These are phyloP conservation scores for Xylaria arbuscula DNA, from an alignment of 2,329 filamentous ascomycete genomes.

Conservation along the genomic window DNA sequence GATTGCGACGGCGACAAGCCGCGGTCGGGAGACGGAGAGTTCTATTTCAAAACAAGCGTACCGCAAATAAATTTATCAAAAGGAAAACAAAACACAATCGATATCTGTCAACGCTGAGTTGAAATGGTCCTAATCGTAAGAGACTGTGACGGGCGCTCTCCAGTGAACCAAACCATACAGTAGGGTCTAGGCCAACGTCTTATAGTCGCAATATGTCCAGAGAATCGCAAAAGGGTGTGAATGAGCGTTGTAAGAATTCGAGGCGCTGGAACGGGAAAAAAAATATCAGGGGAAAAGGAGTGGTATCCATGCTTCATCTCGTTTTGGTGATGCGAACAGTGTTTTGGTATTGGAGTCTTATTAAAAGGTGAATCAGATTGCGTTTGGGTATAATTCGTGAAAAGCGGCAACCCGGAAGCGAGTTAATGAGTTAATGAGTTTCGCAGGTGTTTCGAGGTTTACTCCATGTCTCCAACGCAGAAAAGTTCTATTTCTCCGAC, in stretches of 20 bases:
- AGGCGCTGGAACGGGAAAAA: constrained; percentile 1
- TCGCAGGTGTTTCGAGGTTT: constrained; percentile 19
- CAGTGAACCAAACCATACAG: constrained; percentile 24
- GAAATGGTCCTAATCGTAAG: constrained; percentile 25
- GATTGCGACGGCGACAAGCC: neutral
- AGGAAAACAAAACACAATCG: neutral
- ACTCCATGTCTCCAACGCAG: constrained; percentile 68
- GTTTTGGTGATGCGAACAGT: constrained; percentile 25
- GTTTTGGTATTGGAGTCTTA: constrained; percentile 24
- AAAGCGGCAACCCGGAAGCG: constrained; percentile 11
- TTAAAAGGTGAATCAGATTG: constrained; percentile 27
- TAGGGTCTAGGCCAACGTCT: constrained; percentile 29
- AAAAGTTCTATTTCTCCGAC: constrained; percentile 92
- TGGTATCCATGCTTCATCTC: constrained; percentile 46
- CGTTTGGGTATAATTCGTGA: constrained; percentile 34
- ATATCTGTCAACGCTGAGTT: constrained; percentile 17
- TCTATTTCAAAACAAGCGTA: constrained; percentile 32
- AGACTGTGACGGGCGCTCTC: constrained; percentile 11
- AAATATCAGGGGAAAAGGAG: constrained; percentile 19
- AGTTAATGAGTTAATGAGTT: constrained; percentile 16
- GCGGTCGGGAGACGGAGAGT: constrained; percentile 26
- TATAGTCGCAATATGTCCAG: constrained; percentile 48
- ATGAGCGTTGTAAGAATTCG: constrained; percentile 39
- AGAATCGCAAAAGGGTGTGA: constrained; percentile 48
- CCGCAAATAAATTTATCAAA: constrained; percentile 24